Evolutionary conservation across 768 basidiomycete species (phyloP).

Genomic region (Tephrocybe sp.): DNA sequence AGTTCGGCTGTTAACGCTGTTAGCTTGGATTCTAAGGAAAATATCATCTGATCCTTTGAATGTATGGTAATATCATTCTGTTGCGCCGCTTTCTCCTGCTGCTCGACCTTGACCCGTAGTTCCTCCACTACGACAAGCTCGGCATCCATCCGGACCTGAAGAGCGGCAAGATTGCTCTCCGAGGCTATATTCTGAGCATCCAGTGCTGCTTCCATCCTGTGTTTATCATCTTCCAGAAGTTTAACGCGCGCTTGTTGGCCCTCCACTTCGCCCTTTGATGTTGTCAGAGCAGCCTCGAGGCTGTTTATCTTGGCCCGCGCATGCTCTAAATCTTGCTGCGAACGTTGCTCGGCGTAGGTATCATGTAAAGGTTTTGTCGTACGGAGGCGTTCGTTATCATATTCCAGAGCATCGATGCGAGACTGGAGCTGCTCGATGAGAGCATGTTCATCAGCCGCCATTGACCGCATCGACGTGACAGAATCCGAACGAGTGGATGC

Average conservation of each 20-base stretch:
- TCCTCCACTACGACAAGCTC: slow-evolving; percentile 41
- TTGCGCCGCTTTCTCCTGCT: slow-evolving; percentile 48
- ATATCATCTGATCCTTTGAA: slow-evolving; percentile 63
- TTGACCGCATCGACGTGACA: slow-evolving; percentile 35
- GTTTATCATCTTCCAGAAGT: slow-evolving; percentile 43
- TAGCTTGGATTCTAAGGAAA: slow-evolving; percentile 42
- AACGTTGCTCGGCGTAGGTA: slow-evolving; percentile 41
- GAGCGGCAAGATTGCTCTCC: slow-evolving; percentile 34
- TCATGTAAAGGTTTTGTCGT: slow-evolving; percentile 24
- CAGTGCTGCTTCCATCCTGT: slow-evolving; percentile 37
- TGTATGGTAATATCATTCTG: slow-evolving; percentile 51
- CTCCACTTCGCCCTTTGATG: slow-evolving; percentile 39
- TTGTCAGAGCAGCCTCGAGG: slow-evolving; percentile 42
- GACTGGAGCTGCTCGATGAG: slow-evolving; percentile 44
- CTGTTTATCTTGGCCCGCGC: slow-evolving; percentile 37
- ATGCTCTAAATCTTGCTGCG: slow-evolving; percentile 46
- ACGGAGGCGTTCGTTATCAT: slow-evolving; percentile 66
- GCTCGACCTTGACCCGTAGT: slow-evolving; percentile 53
- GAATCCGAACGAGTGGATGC: slow-evolving; percentile 39
- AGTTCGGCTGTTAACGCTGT: slow-evolving; percentile 29
- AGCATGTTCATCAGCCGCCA: slow-evolving; percentile 32
- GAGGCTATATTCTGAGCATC: slow-evolving; percentile 48
- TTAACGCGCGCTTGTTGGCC: slow-evolving; percentile 47
- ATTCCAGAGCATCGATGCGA: slow-evolving; percentile 62
- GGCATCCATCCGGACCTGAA: slow-evolving; percentile 35